Base-by-base conservation (phyloP, 2,329 filamentous ascomycete species). In the Arachnomyces sp. region DNA sequence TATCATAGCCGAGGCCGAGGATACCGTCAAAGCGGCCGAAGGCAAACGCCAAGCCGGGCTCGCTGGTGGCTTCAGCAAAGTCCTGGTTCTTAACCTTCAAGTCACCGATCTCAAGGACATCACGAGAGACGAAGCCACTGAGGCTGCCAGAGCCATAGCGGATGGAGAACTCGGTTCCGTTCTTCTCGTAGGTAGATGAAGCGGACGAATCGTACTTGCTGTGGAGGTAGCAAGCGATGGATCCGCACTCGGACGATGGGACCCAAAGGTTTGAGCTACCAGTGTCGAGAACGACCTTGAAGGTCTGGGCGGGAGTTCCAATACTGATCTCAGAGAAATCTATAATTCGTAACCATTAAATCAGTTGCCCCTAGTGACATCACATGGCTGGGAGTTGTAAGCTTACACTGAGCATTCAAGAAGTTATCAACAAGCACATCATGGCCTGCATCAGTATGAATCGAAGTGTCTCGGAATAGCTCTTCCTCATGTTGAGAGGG, bases 181-280 rank as follows among this genome's bases (percentile, higher is more conserved):
- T 98, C 75, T 84, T 78, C 80, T 93, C 85, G 78, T 89, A 95
- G 36, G 86, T 86, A 14, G 82, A 90, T 35, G 93, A 98, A 3
- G 80, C 71, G 29, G 82, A 84, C 43, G 88, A 92, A 69, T 96
- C 88, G 72, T 96, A 98, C 73, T 93, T 98, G 67, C 69, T 81
- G 76, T 98, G 92, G 45, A 98, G 80, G 71, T 90, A 98, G 78
- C 92, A 98, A 50, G 92, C 93, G 60, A 98, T 98, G 61, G 89
- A 95, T 61, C 78, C 82, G 67, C 93, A 98, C 60, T 87, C 75
- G 42, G 78, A 74, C 16, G 89, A 95, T 30, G 93, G 93, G 45
- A 98, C 89, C 93, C 93, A 98, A 49, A 98, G 78, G 75, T 98
- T 98, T 65, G 92, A 96, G 76, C 88, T 95, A 57, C 92, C 92